A percentile compares a stretch with the other conserved stretches of the same genome.
Conservation (phyloP, 352 stramenopile genomes). For the Globisporangium paddicum region DNA sequence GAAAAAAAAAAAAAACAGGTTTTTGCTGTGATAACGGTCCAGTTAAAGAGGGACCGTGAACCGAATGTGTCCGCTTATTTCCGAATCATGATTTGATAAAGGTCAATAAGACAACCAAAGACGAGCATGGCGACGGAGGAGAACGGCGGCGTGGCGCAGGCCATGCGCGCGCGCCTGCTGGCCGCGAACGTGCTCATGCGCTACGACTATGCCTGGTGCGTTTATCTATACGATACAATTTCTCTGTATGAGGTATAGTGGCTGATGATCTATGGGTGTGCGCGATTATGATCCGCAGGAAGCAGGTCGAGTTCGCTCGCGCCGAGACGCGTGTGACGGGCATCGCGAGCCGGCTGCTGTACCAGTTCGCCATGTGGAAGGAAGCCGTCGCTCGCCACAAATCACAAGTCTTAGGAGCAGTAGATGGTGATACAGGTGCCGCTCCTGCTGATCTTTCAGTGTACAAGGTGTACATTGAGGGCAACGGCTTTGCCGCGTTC, state of each 20-base stretch:
- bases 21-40: too few relatives aligned
- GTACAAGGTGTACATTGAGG: conserved; percentile 32
- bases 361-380: conserved; percentile 53
- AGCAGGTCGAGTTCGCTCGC: conserved; percentile 53
- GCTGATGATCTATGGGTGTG: conserved; percentile 1
- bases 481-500: conserved; percentile 60
- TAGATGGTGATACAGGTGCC: background rate
- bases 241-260: background rate
- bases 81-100: background rate
- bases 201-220: conserved; percentile 83
- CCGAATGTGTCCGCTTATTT: too few relatives aligned
- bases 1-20: too few relatives aligned
- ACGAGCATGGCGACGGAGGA: background rate
- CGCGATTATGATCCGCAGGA: conserved; percentile 32
- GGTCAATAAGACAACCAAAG: background rate
- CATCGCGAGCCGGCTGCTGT: conserved; percentile 65
- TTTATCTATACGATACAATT: background rate
- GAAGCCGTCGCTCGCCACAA: conserved; percentile 18
- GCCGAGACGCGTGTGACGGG: conserved; percentile 47
- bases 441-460: background rate
- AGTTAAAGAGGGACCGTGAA: background rate
- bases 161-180: conserved; percentile 39
- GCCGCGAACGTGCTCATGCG: conserved; percentile 65
- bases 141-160: background rate
- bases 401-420: background rate